These are phyloP conservation scores for Fusarium nanum DNA, from an alignment of 2,329 filamentous ascomycete species.

Conservation along the genomic window DNA sequence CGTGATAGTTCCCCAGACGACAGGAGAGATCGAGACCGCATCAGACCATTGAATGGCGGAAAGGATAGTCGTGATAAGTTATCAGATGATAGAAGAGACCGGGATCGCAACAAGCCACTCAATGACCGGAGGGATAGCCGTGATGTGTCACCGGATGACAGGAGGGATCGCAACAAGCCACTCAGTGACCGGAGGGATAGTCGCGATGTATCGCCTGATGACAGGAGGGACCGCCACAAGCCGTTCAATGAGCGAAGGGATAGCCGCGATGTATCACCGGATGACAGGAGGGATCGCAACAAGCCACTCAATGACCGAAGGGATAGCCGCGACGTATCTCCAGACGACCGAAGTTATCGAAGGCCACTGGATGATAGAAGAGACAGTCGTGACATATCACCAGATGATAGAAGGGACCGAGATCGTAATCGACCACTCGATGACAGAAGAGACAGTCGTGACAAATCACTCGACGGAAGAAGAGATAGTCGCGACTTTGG, in stretches of 20 bases:
- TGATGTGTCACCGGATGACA: background rate
- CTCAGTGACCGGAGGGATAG: background rate
- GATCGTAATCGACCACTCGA: background rate
- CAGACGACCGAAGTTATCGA: background rate
- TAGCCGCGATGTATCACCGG: background rate
- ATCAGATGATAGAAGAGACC: background rate
- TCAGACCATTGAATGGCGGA: background rate
- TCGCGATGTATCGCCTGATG: background rate
- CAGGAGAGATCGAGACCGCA: background rate
- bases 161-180: background rate
- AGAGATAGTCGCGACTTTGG: constrained; percentile 10
- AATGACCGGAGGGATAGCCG: background rate
- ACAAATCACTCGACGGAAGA: constrained; percentile 7
- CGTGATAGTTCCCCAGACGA: constrained; percentile 7
- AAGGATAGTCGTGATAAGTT: background rate
- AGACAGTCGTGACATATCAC: background rate
- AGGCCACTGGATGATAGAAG: background rate
- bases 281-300: background rate
- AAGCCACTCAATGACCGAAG: background rate
- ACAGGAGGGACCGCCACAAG: background rate
- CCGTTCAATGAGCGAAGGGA: background rate
- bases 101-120: background rate
- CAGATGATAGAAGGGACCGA: constrained; percentile 2
- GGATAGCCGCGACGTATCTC: background rate
- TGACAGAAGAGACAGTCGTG: constrained; percentile 15